Base-by-base conservation (phyloP, 768 basidiomycete species). In the Candolleomyces efflorescens region DNA sequence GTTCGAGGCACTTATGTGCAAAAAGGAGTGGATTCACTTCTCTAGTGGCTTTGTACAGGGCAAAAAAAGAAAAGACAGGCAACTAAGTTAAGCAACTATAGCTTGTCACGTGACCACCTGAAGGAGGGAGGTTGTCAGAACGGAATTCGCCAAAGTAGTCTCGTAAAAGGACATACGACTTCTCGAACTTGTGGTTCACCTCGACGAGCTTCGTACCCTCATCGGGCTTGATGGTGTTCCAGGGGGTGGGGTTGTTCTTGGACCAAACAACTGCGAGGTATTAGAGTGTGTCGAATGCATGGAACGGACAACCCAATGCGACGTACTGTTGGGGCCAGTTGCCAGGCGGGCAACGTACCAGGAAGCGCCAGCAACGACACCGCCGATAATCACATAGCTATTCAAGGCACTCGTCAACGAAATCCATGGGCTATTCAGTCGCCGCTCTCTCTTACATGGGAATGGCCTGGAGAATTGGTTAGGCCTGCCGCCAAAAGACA, bases 231-330 rank as follows among this genome's bases (percentile, higher is more conserved):
- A 94, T 81, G 56, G 82, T 79, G 73, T 91, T 90, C 90, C 90
- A 94, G n/a, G 93, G 93, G 20, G 85, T 86, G 37, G 92, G 92
- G 79, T 95, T 94, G 69, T 46, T 81, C 64, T 81, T 82, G 55
- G 80, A 80, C 81, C 82, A 82, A 61, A 81, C 67, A 52, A 81
- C 82, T 82, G 55, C 54, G 23, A 43, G 52, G 52, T 32, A 58
- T 59, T 26, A 57, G 27, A 52, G 39, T 22, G 37, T 47, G 20
- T 39, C 36, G 41, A 41, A 43, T 51, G 24, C n/a, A n/a, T n/a
- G 37, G 38, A 13, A 45, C 39, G 20, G 11, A 12, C 26, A 36
- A 27, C 36, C n/a, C n/a, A 55, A 61, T 10, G 45, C 52, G 20
- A 71, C 79, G 67, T 62, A 86, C 85, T 74, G 23, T 65, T 70